Evolutionary conservation across 2,329 filamentous ascomycete species (phyloP), one percentile per base, ranked within the genome.

Genomic region (Fusarium verticillioides): DNA sequence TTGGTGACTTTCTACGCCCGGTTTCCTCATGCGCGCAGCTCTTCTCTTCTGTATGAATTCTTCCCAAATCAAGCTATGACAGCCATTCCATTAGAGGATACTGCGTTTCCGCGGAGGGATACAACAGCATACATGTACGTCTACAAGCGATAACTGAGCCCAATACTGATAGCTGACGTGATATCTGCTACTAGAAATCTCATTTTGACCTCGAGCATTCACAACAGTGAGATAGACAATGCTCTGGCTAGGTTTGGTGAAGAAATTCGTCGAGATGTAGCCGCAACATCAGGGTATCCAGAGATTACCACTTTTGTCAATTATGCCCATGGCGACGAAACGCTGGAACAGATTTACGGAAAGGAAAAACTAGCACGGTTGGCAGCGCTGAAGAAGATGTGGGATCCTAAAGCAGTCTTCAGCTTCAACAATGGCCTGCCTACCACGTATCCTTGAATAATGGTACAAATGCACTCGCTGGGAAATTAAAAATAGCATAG

Each of bases 161-260:
- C 1, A 7, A 0, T 16, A 2, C 9, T 1, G 1, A 16, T 30
- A 13, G 7, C 28, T 50, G 47, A 50, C 30, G 8, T 19, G 16
- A 19, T 19, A 19, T 50, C 4, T 5, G 3, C 15, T 1, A 2
- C 0, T 1, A 50, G 47, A 15, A 50, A 50, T 23, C 47, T 50
- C 2, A 50, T 50, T 1, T 34, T 50, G 16, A 50, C 30, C 5
- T 50, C 47, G 0, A 34, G 21, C 5, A 4, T 19, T 19, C 47
- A 50, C 4, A 26, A 19, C 2, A 34, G 16, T 50, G n/a, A 34
- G 4, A 34, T 9, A 4, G 30, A 50, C 4, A 15, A 34, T 34
- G 30, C n/a, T 13, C 21, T 50, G 11, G 8, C 4, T 2, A 26
- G 11, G 30, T 50, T 34, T 50, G 47, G 47, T 18, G n/a, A 34